Evolutionary conservation across 345 rosid species (phyloP), one percentile per base, ranked within the genome.

Genomic region (Syzygium aromaticum): DNA sequence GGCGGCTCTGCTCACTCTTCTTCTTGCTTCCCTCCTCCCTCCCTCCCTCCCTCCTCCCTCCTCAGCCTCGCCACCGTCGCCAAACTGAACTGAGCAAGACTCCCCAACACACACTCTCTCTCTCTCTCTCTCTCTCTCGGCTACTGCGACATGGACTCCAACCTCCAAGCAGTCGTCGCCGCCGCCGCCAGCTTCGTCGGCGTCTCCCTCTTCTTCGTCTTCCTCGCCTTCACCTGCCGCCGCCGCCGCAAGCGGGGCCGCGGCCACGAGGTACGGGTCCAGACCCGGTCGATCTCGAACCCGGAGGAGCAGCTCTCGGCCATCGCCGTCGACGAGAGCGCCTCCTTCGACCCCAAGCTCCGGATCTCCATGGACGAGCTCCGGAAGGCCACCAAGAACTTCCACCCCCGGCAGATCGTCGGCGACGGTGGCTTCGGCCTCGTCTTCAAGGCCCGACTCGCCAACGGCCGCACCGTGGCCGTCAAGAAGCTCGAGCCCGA

Each of bases 381-480:
- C 85, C 78, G 88, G 38, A 38, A 11, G 85, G 95, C 95, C 22
- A 97, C 99, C 4, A 90, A 91, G 56, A 91, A 90, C 88, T 97
- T 97, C 95, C 93, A 98, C 54, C 8, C 95, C 11, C 94, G 93
- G 67, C 91, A 91, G 9, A 93, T 97, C 87, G 63, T 97, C 88
- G 99, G 99, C 84, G 98, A 97, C 85, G 99, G 99, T 38, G 95
- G 99, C 82, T 97, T 97, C 88, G 99, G 99, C 57, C 85, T 91
- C 53, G 99, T 97, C 33, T 97, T 95, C 92, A 90, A 90, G 49
- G 98, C 98, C 11, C 77, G 77, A 6, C 95, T 97, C 27, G 67
- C 92, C 19, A 87, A 85, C 88, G 95, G 95, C 86, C 91, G 85
- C 90, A 92, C 92, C 64, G 98, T 97, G 14, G 98, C 99, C 33